These are phyloP conservation scores for Carpinus viminea DNA, from an alignment of 306 rosid genomes.

Conservation along the genomic window DNA sequence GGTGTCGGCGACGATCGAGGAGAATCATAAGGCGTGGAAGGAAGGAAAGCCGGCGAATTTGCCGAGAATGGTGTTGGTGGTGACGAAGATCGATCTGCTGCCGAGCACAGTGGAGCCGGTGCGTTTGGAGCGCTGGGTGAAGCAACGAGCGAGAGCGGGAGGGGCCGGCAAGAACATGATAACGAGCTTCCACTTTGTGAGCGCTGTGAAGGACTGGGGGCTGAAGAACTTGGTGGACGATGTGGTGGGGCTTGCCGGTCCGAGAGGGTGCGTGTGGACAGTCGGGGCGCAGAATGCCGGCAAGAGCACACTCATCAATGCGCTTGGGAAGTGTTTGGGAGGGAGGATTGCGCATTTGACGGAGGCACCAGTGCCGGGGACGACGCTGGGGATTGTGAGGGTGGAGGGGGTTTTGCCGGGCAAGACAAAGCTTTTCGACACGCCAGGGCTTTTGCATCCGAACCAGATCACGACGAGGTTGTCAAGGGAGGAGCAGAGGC, in stretches of 20 bases:
- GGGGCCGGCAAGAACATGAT: slow-evolving; percentile 56
- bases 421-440: slow-evolving; percentile 84
- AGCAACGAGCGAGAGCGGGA: slow-evolving; percentile 89
- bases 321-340: slow-evolving; percentile 62
- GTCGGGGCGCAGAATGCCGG: slow-evolving; percentile 98
- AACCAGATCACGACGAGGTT: slow-evolving; percentile 80
- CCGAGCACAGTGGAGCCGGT: slow-evolving; percentile 82
- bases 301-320: slow-evolving; percentile 83
- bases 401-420: slow-evolving; percentile 87
- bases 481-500: slow-evolving; percentile 83
- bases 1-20: slow-evolving; percentile 73
- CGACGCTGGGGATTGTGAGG: slow-evolving; percentile 89
- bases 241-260: slow-evolving; percentile 64
- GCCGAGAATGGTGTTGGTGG: slow-evolving; percentile 86
- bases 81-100: slow-evolving; percentile 71
- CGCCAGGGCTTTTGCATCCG: slow-evolving; percentile 93
- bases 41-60: slow-evolving; percentile 83
- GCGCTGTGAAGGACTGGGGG: slow-evolving; percentile 84
- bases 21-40: slow-evolving; percentile 66
- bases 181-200: slow-evolving; percentile 92
- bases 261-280: slow-evolving; percentile 90
- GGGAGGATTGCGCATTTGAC: slow-evolving; percentile 74
- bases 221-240: slow-evolving; percentile 72
- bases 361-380: slow-evolving; percentile 93
- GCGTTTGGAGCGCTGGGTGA: slow-evolving; percentile 80